Percentiles rank a stretch among this genome's conserved stretches.
phyloP scores from a whole-genome alignment of 73 alveolate genomes.

The Blepharisma stoltei region DNA sequence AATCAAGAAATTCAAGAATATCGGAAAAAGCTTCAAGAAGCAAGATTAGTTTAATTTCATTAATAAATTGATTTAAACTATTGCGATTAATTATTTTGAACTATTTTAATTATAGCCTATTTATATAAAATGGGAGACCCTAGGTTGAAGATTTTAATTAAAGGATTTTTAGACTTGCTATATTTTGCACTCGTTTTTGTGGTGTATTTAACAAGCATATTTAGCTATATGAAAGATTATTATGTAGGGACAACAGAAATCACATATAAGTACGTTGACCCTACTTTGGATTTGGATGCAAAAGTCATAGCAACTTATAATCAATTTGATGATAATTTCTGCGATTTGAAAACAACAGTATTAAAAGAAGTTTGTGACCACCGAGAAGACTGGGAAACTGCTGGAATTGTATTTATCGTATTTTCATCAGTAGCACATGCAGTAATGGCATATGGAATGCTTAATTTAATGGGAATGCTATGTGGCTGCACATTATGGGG shows the following conservation, averaged over 20 bases:
- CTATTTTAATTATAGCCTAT: too few relatives aligned
- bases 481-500: slow-evolving; percentile 23
- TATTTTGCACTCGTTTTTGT: not conserved
- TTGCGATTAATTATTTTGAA: too few relatives aligned
- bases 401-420: not conserved
- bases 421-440: not conserved
- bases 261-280: not conserved
- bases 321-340: slow-evolving; percentile 10
- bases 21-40: slow-evolving; percentile 12
- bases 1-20: slow-evolving; percentile 26
- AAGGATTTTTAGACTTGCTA: not conserved
- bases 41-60: too few relatives aligned
- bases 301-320: slow-evolving; percentile 11
- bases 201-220: not conserved
- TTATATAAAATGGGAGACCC: slow-evolving; percentile 19
- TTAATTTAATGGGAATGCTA: not conserved
- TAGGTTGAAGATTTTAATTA: not conserved
- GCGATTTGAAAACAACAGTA: not conserved
- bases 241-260: not conserved
- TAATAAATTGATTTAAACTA: too few relatives aligned
- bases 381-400: slow-evolving; percentile 12
- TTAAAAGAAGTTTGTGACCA: slow-evolving; percentile 5
- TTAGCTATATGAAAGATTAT: slow-evolving; percentile 5
- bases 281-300: not conserved
- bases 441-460: not conserved